Base-by-base conservation (phyloP, 331 rosid genomes). In the Arachis monticola region DNA sequence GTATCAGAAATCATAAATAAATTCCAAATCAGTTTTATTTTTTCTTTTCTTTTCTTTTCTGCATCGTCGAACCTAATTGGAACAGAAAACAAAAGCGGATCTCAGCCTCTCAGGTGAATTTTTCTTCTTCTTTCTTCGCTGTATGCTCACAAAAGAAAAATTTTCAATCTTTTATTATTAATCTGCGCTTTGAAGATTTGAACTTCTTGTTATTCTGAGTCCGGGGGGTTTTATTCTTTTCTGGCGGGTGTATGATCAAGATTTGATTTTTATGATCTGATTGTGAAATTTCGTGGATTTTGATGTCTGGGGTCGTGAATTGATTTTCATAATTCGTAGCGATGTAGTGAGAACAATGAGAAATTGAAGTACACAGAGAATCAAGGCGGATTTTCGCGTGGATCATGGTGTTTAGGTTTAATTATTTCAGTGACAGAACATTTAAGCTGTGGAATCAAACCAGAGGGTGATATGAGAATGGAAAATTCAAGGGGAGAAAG, bases 81-180 rank as follows among this genome's bases (percentile, higher is more conserved):
- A 41, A 45, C 70, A 3, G 2, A 31, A 11, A 50, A 6, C 8
- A 17, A 46, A 74, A 44, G 53, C 64, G 57, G 85, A 81, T 81
- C 88, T 76, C 78, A 77, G 84, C 84, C 77, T 81, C 88, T 76
- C 78, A 77, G 84, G 87, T 80, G 42, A 72, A 60, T 78, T 78
- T 47, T 0, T 11, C 47, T 12, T 62, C 41, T 53, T 22, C 27
- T 7, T 72, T 61, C 12, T 69, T 41, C 22, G 22, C 22, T 53
- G 12, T 8, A 1, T 62, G 13, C 22, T 45, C 32, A 10, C 10
- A 4, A n/a, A 55, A 3, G 45, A 61, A 30, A 44, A 44, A 10
- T 60, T 10, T 60, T 3, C 7, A 2, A 13, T 4, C 42, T 56
- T 55, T 65, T 47, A 32, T 3, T 14, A 45, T 3, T 64, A 5